Evolutionary conservation across 2,329 filamentous ascomycete species (phyloP), one percentile per base, ranked within the genome.

Genomic region (Zarea fungicola): DNA sequence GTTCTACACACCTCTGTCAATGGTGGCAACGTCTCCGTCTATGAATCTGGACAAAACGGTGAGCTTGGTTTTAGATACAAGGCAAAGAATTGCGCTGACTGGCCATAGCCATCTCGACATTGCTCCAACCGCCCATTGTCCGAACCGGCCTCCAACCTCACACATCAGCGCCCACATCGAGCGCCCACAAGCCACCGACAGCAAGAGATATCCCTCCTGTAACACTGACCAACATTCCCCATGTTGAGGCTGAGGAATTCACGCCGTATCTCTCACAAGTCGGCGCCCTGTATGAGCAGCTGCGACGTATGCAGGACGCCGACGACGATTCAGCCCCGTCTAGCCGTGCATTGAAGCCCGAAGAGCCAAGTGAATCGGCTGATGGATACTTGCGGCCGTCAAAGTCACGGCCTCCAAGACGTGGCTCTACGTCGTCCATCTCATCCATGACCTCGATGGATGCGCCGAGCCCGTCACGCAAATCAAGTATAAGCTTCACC

Each of bases 181-280:
- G 81, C 58, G 75, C 84, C 13, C 88, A 93, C 60, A 92, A 85
- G 58, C 84, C 88, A 13, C 92, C 92, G 1, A 95, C 89, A 1
- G 77, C 87, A 16, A 82, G 82, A 65, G 92, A 99, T 63, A 99
- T 99, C 31, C 92, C 92, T 1, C 92, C 92, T 0, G 93, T 99
- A 0, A 84, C 89, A 1, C 74, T 99, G 52, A 91, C 90, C 7
- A 96, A 95, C 58, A 88, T 97, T 39, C 80, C 84, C 10, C 87
- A 87, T 58, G 77, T 97, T 57, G 88, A 96, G 32, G 68, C 81
- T 0, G 80, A 85, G 54, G 85, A 87, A 49, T 99, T 99, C 65
- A 83, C 83, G 47, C 76, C 87, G 8, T 99, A 99, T 62, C 72
- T 97, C 6, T 77, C 83, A 4, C 88, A 96, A 65, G 86, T 97